These are phyloP conservation scores for Backusella macrospora DNA, from an alignment of 192 early-diverging fungal genomes.

Conservation along the genomic window DNA sequence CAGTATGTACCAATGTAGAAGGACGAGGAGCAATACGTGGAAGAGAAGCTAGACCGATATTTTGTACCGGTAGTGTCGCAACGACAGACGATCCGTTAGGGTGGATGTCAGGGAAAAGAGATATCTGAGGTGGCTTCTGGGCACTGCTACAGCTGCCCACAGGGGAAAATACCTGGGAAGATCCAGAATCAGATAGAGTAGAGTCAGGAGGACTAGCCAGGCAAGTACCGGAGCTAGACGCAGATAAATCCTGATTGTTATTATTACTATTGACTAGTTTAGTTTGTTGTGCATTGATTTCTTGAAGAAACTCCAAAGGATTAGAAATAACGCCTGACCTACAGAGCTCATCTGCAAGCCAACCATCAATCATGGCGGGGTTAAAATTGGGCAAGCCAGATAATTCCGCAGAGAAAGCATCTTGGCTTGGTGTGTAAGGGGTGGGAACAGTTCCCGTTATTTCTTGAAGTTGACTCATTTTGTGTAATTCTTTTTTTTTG, in stretches of 20 bases:
- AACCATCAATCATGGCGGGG: slow-evolving; percentile 42
- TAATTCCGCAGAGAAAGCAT: background rate
- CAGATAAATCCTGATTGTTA: background rate
- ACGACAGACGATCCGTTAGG: too few relatives aligned
- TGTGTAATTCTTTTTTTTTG: background rate
- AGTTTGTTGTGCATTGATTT: background rate
- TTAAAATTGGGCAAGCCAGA: background rate
- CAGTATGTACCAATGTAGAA: background rate
- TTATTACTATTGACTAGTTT: background rate
- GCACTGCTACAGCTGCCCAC: background rate
- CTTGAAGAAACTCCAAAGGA: background rate
- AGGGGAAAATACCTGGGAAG: background rate
- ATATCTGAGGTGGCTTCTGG: background rate
- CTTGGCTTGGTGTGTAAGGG: background rate
- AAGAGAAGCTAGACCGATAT: background rate
- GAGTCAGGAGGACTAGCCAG: slow-evolving; percentile 2
- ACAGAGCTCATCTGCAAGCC: slow-evolving; percentile 52
- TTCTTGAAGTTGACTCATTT: slow-evolving; percentile 3
- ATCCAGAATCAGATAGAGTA: slow-evolving; percentile 10
- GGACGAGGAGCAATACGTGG: slow-evolving; percentile 16
- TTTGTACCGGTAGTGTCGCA: background rate
- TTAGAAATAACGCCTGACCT: slow-evolving; percentile 44
- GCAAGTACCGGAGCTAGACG: background rate
- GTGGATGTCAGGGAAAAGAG: slow-evolving; percentile 24
- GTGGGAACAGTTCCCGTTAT: background rate